Evolutionary conservation across 2,329 filamentous ascomycete genomes (phyloP).

Genomic region (Aspergillus puulaauensis): DNA sequence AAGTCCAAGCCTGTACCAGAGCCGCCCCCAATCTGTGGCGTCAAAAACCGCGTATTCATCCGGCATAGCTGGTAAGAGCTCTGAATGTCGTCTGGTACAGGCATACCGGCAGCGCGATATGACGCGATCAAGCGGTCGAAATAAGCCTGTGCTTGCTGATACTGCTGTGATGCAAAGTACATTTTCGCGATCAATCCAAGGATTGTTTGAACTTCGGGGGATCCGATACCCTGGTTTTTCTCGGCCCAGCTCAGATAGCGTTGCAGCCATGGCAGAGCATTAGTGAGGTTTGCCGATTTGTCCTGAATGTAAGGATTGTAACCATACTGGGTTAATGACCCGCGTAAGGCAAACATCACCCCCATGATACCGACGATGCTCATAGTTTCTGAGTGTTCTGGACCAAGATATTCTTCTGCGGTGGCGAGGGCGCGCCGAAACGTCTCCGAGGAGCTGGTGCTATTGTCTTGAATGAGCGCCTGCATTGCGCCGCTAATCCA

Average conservation of each 20-base stretch:
- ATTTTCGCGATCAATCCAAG: constrained; percentile 25
- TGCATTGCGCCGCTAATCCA: constrained; percentile 23
- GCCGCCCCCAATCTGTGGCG: constrained; percentile 1
- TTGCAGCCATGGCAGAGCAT: constrained; percentile 27
- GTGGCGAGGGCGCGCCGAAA: constrained; percentile 29
- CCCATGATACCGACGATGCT: constrained; percentile 28
- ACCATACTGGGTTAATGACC: neutral
- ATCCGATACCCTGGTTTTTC: constrained; percentile 20
- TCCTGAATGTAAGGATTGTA: neutral
- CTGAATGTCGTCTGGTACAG: constrained; percentile 17
- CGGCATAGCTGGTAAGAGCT: constrained; percentile 25
- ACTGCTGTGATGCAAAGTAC: constrained; percentile 23
- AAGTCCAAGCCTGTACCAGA: constrained; percentile 12
- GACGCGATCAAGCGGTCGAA: constrained; percentile 24
- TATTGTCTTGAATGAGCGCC: constrained; percentile 17
- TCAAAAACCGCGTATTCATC: constrained; percentile 19
- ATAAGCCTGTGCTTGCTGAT: constrained; percentile 26
- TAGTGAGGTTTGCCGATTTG: constrained; percentile 8
- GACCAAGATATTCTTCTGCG: constrained; percentile 27
- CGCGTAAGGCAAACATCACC: constrained; percentile 27
- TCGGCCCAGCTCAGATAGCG: constrained; percentile 31
- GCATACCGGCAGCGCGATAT: constrained; percentile 9
- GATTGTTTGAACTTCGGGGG: constrained; percentile 22
- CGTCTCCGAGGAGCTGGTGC: constrained; percentile 25
- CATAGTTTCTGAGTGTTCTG: constrained; percentile 27